These are phyloP conservation scores for Metarhizium robertsii DNA, from an alignment of 2,329 filamentous ascomycete genomes.

Conservation along the genomic window DNA sequence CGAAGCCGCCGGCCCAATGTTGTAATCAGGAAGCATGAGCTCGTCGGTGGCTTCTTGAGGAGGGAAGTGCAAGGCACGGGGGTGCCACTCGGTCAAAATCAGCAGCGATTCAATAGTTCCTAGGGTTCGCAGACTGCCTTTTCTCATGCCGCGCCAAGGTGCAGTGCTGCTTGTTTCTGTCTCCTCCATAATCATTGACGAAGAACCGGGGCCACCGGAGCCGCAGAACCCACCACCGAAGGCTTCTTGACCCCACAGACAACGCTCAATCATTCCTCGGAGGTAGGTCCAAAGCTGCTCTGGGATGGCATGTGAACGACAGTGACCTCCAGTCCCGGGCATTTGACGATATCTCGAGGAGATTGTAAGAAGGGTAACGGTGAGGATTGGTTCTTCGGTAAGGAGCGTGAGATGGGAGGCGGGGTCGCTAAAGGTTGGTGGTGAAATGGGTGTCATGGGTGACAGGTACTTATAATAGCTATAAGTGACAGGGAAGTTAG, in stretches of 20 bases:
- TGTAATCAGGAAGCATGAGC: conserved; percentile 53
- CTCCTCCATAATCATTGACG: conserved; percentile 35
- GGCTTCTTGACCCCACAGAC: conserved; percentile 92
- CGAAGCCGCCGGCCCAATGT: conserved; percentile 34
- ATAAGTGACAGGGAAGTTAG: neutral
- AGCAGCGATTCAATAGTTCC: conserved; percentile 92
- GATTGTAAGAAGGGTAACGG: conserved; percentile 84
- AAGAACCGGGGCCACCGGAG: conserved; percentile 45
- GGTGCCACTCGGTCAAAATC: conserved; percentile 95
- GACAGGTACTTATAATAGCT: conserved; percentile 88
- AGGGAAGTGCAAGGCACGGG: conserved; percentile 87
- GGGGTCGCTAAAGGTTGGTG: conserved; percentile 81
- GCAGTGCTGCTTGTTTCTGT: conserved; percentile 58
- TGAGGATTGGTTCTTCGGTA: conserved; percentile 84
- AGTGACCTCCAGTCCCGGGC: conserved; percentile 68
- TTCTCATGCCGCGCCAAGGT: conserved; percentile 59
- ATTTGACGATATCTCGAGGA: conserved; percentile 79
- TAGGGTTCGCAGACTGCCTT: conserved; percentile 75
- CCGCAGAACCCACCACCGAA: conserved; percentile 84
- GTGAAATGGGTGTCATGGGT: conserved; percentile 85
- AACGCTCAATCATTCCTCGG: conserved; percentile 87
- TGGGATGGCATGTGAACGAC: conserved; percentile 83
- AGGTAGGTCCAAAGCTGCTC: conserved; percentile 93
- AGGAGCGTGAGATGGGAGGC: conserved; percentile 70
- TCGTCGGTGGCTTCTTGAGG: conserved; percentile 67